Conservation (phyloP, 2,329 filamentous ascomycete species). For the Fusarium albidum region DNA sequence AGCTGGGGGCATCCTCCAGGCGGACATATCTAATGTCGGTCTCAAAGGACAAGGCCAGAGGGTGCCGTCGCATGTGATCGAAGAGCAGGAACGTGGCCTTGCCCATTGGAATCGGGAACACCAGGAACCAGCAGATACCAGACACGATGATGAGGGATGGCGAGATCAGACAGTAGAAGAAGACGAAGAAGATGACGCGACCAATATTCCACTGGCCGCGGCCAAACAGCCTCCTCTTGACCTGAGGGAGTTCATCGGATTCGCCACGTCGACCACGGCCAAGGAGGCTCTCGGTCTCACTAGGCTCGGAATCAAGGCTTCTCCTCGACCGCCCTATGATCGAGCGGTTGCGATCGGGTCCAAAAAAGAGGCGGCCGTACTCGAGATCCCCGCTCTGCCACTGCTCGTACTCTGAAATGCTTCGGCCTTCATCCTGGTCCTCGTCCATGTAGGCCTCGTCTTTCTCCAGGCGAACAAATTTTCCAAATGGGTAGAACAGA, state of each 20-base stretch:
- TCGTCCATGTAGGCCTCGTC: slow-evolving; percentile 95
- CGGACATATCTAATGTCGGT: slow-evolving; percentile 81
- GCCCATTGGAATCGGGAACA: slow-evolving; percentile 99
- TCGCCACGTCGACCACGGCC: slow-evolving; percentile 66
- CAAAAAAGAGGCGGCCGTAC: slow-evolving; percentile 95
- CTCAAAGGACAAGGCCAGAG: slow-evolving; percentile 91
- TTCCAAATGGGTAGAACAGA: slow-evolving; percentile 94
- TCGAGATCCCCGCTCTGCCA: slow-evolving; percentile 98
- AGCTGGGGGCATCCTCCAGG: slow-evolving; percentile 73
- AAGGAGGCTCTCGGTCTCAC: slow-evolving; percentile 90
- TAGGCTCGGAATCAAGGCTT: slow-evolving; percentile 83
- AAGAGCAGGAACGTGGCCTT: slow-evolving; percentile 91
- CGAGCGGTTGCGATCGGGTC: slow-evolving; percentile 78
- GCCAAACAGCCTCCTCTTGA: slow-evolving; percentile 90
- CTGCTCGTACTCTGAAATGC: slow-evolving; percentile 98
- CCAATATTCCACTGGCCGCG: slow-evolving; percentile 96
- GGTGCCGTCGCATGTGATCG: slow-evolving; percentile 90
- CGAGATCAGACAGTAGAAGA: slow-evolving; percentile 93
- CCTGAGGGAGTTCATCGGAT: slow-evolving; percentile 48
- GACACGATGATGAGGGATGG: slow-evolving; percentile 88
- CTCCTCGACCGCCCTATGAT: slow-evolving; percentile 86
- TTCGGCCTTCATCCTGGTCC: slow-evolving; percentile 93
- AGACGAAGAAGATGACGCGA: slow-evolving; percentile 92
- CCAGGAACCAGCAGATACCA: slow-evolving; percentile 90
- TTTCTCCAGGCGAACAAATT: slow-evolving; percentile 91